Percentiles rank a stretch among this genome's conserved stretches.
Conservation (phyloP, 2,329 filamentous ascomycete species). For the Colletotrichum coccodes region DNA sequence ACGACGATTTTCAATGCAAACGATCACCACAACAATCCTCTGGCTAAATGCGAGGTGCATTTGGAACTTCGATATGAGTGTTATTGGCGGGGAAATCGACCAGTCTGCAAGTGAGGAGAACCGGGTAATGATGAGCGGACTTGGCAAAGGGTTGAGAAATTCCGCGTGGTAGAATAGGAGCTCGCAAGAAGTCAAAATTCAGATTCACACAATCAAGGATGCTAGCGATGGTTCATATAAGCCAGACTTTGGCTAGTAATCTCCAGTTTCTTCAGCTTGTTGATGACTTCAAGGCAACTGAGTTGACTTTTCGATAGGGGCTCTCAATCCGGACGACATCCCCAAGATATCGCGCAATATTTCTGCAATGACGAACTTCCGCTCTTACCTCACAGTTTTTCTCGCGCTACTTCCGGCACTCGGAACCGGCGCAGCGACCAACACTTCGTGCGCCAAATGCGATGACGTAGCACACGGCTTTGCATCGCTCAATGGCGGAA, state of each 20-base stretch:
- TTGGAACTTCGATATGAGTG: neutral
- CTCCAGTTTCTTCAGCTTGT: too few species aligned
- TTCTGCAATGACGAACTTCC: neutral
- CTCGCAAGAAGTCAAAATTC: too few species aligned
- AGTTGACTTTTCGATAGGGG: too few species aligned
- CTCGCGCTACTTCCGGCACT: neutral
- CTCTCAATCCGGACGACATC: too few species aligned
- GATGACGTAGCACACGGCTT: conserved; percentile 24
- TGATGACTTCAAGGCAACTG: too few species aligned
- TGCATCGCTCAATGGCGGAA: conserved; percentile 35
- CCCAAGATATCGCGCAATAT: neutral
- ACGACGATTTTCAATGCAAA: too few species aligned
- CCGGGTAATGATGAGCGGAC: neutral
- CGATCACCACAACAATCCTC: neutral
- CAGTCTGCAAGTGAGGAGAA: neutral
- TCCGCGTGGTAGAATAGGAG: neutral
- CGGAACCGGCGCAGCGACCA: neutral
- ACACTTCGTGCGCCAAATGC: neutral
- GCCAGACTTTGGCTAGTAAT: too few species aligned
- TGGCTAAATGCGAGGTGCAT: neutral
- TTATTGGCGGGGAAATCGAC: neutral
- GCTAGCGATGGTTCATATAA: too few species aligned
- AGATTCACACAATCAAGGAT: too few species aligned
- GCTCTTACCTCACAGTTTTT: neutral
- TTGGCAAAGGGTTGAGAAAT: neutral